Conservation (phyloP, 352 stramenopile genomes). For the Globisporangium emineosum region DNA sequence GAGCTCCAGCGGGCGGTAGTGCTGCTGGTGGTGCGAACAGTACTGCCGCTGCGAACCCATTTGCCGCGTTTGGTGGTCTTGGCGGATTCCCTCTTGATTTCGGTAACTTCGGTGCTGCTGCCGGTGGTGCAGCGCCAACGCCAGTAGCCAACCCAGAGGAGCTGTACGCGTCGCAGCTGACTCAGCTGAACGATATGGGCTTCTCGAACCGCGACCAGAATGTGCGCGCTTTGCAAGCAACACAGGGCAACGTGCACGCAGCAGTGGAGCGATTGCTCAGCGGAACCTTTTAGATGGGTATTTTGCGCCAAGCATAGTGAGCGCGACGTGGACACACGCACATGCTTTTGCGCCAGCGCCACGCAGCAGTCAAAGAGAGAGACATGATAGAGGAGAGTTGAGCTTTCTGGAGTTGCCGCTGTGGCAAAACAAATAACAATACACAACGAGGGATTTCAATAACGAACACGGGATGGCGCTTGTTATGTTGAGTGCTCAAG, state of each 20-base stretch:
- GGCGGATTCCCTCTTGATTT: conserved; percentile 32
- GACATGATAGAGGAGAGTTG: background rate
- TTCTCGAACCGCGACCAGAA: conserved; percentile 89
- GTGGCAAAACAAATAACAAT: background rate
- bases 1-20: conserved; percentile 9
- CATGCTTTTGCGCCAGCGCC: too few relatives aligned
- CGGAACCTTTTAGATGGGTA: conserved; percentile 39
- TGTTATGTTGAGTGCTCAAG: too few relatives aligned
- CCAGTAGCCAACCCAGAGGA: conserved; percentile 73
- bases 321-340: too few relatives aligned
- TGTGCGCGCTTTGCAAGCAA: conserved; percentile 82
- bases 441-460: background rate
- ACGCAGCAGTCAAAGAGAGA: background rate
- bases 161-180: conserved; percentile 83
- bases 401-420: background rate
- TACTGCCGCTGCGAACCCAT: conserved; percentile 37
- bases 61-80: conserved; percentile 42
- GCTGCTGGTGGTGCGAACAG: conserved; percentile 14
- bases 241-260: conserved; percentile 86
- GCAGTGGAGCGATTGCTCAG: conserved; percentile 88
- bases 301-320: background rate
- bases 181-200: conserved; percentile 90
- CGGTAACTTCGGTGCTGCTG: conserved; percentile 18
- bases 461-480: background rate
- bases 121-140: conserved; percentile 22